Percentiles rank a stretch among this genome's conserved stretches.
Evolutionary conservation across 805 yeast species (phyloP).

Genomic region (Schizosaccharomyces octosporus): DNA sequence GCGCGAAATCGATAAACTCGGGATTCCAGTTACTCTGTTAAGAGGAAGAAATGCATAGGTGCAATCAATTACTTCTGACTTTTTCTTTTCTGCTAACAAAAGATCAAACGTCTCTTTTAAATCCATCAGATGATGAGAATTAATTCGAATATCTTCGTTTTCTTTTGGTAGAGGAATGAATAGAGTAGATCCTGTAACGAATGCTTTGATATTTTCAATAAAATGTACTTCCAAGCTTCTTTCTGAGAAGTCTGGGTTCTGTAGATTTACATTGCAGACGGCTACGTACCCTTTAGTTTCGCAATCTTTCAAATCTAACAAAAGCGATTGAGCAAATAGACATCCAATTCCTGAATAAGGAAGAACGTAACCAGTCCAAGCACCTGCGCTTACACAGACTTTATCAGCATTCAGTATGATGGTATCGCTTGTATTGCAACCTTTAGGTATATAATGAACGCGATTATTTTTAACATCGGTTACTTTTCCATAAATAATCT

Average conservation of each 20-base stretch:
- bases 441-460: not conserved
- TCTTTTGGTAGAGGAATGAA: not conserved
- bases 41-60: slow-evolving; percentile 36
- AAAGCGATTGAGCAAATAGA: slow-evolving; percentile 65
- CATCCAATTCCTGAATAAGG: slow-evolving; percentile 91
- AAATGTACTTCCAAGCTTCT: not conserved
- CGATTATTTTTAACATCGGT: not conserved
- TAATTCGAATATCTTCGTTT: not conserved
- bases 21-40: slow-evolving; percentile 75
- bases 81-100: not conserved
- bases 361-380: slow-evolving; percentile 80
- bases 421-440: slow-evolving; percentile 9
- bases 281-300: no score
- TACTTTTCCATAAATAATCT: slow-evolving; percentile 64
- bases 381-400: slow-evolving; percentile 69
- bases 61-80: not conserved
- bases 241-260: not conserved
- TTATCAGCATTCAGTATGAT: slow-evolving; percentile 41
- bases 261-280: no score
- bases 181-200: not conserved
- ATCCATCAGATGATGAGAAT: not conserved
- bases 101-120: not conserved
- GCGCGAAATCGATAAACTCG: slow-evolving; percentile 80
- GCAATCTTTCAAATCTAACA: not conserved
- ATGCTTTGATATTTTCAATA: not conserved